phyloP scores from a whole-genome alignment of 345 rosid genomes.

The Lepidium didymum region DNA sequence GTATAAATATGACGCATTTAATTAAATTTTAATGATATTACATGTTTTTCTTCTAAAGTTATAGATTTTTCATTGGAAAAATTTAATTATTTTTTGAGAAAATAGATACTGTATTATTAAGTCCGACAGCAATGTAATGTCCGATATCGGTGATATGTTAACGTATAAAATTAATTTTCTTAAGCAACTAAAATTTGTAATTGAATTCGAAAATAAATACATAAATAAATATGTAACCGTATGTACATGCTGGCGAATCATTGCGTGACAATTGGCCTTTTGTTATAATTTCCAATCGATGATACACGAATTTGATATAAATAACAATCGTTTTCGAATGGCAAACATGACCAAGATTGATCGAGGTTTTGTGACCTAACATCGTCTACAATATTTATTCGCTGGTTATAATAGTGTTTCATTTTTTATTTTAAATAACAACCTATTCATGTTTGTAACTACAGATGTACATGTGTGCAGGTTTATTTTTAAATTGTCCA shows the following conservation, averaged over 20 bases:
- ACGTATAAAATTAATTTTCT: neutral
- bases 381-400: neutral
- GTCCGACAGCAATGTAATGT: conserved; percentile 10
- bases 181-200: neutral
- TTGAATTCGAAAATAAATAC: neutral
- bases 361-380: neutral
- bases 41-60: neutral
- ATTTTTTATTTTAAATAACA: neutral
- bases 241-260: neutral
- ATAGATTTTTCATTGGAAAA: neutral
- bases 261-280: neutral
- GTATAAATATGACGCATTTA: neutral
- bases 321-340: conserved; percentile 12
- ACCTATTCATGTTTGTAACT: neutral
- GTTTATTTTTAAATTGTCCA: neutral
- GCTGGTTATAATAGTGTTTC: neutral
- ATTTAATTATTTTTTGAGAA: neutral
- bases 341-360: conserved; percentile 14
- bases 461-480: conserved; percentile 11
- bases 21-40: neutral
- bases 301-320: neutral
- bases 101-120: neutral
- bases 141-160: conserved; percentile 23
- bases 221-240: neutral
- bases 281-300: neutral